Percentiles rank a stretch among this genome's conserved stretches.
phyloP scores from a whole-genome alignment of 2,329 filamentous ascomycete genomes.

The Bimuria novae-zelandiae region DNA sequence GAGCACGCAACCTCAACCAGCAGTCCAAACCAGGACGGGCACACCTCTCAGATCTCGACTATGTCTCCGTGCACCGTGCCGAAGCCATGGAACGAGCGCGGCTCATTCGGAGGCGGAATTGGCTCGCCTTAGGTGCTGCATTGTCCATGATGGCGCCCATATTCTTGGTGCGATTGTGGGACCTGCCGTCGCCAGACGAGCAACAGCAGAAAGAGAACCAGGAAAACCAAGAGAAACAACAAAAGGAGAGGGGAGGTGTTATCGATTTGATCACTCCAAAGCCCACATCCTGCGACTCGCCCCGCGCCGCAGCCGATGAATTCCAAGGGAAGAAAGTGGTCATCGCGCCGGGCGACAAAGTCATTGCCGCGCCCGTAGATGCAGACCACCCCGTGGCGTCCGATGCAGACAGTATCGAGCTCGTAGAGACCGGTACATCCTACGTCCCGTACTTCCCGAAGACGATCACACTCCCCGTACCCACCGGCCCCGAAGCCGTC shows the following conservation, averaged over 20 bases:
- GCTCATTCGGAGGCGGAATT: conserved; percentile 34
- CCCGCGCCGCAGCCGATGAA: conserved; percentile 38
- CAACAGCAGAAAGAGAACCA: conserved; percentile 25
- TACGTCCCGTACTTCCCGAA: conserved; percentile 81
- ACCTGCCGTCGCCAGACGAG: conserved; percentile 29
- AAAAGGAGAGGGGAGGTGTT: conserved; percentile 22
- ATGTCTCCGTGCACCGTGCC: conserved; percentile 41
- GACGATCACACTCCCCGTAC: conserved; percentile 65
- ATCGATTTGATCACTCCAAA: conserved; percentile 31
- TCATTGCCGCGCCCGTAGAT: conserved; percentile 49
- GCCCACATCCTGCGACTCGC: conserved; percentile 36
- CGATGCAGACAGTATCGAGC: conserved; percentile 64
- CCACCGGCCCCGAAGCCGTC: conserved; percentile 27
- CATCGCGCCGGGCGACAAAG: conserved; percentile 66
- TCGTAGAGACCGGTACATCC: conserved; percentile 80
- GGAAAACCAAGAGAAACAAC: conserved; percentile 22
- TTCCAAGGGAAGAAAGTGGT: conserved; percentile 62
- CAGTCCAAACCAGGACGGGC: background rate
- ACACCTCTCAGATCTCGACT: conserved; percentile 25
- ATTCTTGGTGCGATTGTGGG: conserved; percentile 40
- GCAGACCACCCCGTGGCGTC: conserved; percentile 36
- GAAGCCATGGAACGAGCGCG: conserved; percentile 36
- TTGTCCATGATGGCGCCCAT: conserved; percentile 46
- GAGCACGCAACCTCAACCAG: conserved; percentile 1
- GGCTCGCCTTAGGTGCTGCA: conserved; percentile 40